A percentile compares a stretch with the other conserved stretches of the same genome.
phyloP scores from a whole-genome alignment of 1,284 basidiomycete genomes.

The Sanghuangporus weigelae region DNA sequence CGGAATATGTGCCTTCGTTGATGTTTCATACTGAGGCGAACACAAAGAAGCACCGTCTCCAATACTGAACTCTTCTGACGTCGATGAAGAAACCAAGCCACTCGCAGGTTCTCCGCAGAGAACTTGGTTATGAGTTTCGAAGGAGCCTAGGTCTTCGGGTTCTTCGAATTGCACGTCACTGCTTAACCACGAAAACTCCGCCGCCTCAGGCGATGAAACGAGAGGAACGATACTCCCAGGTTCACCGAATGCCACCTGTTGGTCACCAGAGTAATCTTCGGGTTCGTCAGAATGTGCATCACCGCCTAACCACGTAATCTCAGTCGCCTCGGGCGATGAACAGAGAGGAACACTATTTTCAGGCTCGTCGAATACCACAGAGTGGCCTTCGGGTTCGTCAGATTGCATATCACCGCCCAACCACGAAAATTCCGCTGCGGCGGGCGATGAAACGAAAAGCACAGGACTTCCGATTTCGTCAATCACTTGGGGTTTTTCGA shows the following conservation, averaged over 20 bases:
- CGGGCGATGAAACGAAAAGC: no score
- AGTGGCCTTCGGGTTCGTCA: no score
- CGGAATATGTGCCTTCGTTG: not conserved
- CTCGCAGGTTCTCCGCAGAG: not conserved
- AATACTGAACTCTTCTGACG: not conserved
- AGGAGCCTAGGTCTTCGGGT: not conserved
- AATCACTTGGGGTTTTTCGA: not conserved
- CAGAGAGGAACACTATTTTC: not conserved
- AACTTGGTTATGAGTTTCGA: not conserved
- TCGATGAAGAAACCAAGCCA: not conserved
- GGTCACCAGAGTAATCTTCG: no score
- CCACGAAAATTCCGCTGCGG: no score
- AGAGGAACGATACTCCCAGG: not conserved
- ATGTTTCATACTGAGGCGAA: not conserved
- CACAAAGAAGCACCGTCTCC: not conserved
- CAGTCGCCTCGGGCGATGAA: no score
- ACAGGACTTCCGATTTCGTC: no score
- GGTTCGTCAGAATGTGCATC: no score
- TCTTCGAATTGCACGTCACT: not conserved
- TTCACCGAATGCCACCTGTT: not conserved
- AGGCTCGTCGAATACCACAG: not conserved
- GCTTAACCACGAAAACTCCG: not conserved
- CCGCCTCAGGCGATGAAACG: not conserved
- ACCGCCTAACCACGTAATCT: no score
- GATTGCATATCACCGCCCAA: no score